Evolutionary conservation across 306 rosid genomes (phyloP).

Genomic region (Cucurbita maxima): DNA sequence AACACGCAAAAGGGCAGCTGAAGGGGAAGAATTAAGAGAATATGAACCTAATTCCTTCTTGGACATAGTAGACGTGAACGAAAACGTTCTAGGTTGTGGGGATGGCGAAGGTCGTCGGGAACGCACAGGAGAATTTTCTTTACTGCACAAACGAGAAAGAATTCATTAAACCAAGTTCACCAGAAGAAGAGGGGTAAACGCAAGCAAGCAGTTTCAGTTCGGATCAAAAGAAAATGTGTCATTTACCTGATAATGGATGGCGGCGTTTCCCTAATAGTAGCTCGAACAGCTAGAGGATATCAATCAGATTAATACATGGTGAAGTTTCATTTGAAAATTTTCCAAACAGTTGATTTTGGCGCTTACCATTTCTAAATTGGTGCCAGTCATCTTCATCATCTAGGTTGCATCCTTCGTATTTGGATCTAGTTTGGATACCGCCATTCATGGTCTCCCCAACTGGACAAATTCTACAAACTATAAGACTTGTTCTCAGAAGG

Average conservation of each 20-base stretch:
- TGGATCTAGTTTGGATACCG: slow-evolving; percentile 41
- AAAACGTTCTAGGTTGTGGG: slow-evolving; percentile 44
- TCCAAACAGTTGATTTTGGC: slow-evolving; percentile 1
- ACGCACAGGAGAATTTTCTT: slow-evolving; percentile 61
- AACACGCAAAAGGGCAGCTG: not conserved
- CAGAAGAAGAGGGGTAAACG: not conserved
- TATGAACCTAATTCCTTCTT: slow-evolving; percentile 53
- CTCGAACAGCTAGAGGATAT: slow-evolving; percentile 56
- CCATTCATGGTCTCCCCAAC: slow-evolving; percentile 81
- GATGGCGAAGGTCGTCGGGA: slow-evolving; percentile 34
- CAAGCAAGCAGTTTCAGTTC: not conserved
- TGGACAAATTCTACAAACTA: slow-evolving; percentile 27
- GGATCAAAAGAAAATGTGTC: not conserved
- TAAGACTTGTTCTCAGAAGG: not conserved
- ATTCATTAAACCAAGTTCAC: not conserved
- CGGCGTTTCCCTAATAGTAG: slow-evolving; percentile 81
- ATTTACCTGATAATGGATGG: slow-evolving; percentile 46
- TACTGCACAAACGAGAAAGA: slow-evolving; percentile 27
- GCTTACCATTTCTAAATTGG: slow-evolving; percentile 64
- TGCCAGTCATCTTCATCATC: slow-evolving; percentile 86
- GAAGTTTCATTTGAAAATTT: slow-evolving; percentile 11
- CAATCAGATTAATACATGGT: slow-evolving; percentile 11
- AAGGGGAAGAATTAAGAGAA: not conserved
- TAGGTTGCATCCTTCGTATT: slow-evolving; percentile 59
- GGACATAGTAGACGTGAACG: slow-evolving; percentile 66